Base-by-base conservation (phyloP, 208 protist species). In the Trypanosoma theileri region DNA sequence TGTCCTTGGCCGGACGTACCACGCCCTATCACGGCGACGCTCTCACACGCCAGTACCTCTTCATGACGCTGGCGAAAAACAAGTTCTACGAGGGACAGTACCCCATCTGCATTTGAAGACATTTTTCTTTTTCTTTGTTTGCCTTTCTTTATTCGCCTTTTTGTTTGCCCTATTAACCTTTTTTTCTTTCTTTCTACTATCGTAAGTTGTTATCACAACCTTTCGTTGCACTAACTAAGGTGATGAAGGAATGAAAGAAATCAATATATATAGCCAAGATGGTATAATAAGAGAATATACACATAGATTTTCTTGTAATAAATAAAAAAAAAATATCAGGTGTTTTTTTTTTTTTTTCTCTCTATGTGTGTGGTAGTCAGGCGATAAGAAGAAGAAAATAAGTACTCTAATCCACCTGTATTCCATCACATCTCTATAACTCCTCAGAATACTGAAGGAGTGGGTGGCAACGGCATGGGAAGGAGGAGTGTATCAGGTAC, bases 21-120 rank as follows among this genome's bases (percentile, higher is more conserved):
- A 26, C 64, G 62, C 13, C 63, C 79, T 35, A 89, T 81, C 50
- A 90, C 83, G 2, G 84, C 85, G 22, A 95, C 84, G 8, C 76
- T 77, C 74, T 95, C 87, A 55, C 77, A 79, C 28, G 90, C 80
- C 26, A 89, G 57, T 44, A 95, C 77, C 73, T 91, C 86, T 67
- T 95, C 90, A 8, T 84, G 80, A 40, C 85, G 86, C 70, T 84
- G 79, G 14, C 75, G 82, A 56, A 95, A 93, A 14, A 86, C 63
- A 61, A 73, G 79, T 61, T 90, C 85, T 16, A 91, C 73, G 13
- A 85, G 53, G 14, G 76, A 71, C 45, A 78, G 79, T 17, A 84
- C 45, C 19, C 84, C 82, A 56, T 70, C 82, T 59, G 80, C 76
- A 50, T 67, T 72, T 21, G 51, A 48, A 16, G 50, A 45, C 64